A percentile compares a stretch with the other conserved stretches of the same genome.
These are phyloP conservation scores for Boletus mariae DNA, from an alignment of 1,284 basidiomycete species.

Conservation along the genomic window DNA sequence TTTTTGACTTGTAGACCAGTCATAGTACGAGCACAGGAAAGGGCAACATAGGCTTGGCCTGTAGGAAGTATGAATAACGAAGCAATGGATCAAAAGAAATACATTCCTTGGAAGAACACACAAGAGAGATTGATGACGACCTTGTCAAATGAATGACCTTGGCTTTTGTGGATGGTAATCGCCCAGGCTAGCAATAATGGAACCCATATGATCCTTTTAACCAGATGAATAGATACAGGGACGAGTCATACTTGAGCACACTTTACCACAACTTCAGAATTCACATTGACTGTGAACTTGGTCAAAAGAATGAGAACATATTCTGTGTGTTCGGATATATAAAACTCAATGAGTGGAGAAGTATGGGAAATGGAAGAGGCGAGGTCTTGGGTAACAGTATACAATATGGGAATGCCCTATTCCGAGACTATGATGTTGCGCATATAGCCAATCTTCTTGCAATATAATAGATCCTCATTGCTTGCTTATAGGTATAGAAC, in stretches of 20 bases:
- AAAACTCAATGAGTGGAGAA: neutral
- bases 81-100: too few species aligned
- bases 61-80: too few species aligned
- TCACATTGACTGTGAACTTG: neutral
- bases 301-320: neutral
- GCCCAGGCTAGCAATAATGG: neutral
- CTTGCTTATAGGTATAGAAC: too few species aligned
- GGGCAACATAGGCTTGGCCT: neutral
- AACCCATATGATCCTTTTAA: neutral
- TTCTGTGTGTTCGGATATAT: neutral
- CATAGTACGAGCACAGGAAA: neutral
- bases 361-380: neutral
- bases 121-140: neutral
- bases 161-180: conserved; percentile 6
- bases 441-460: too few species aligned
- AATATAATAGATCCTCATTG: too few species aligned
- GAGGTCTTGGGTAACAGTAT: neutral
- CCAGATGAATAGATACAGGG: neutral
- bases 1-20: conserved; percentile 1
- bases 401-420: too few species aligned
- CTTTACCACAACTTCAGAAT: neutral
- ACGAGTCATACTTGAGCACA: neutral
- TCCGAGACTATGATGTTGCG: too few species aligned
- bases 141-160: conserved; percentile 3
- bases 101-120: neutral